Percentiles rank a stretch among this genome's conserved stretches.
Evolutionary conservation across 2,329 filamentous ascomycete species (phyloP).

Genomic region (Aspergillus sp.): DNA sequence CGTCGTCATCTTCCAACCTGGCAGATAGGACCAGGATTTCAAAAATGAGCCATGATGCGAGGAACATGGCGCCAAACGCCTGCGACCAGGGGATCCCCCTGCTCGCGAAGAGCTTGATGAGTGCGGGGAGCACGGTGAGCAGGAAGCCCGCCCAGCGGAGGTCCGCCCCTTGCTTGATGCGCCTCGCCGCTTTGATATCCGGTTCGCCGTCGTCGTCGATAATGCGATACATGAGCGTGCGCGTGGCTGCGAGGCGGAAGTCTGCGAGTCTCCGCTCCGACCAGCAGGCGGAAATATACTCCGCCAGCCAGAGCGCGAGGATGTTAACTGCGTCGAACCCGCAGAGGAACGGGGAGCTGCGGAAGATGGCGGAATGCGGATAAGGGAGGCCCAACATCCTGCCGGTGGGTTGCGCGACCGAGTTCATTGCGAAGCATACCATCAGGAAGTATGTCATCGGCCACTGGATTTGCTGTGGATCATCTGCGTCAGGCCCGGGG

Average conservation of each 20-base stretch:
- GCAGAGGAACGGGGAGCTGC: not conserved
- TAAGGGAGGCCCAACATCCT: not conserved
- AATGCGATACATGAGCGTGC: not conserved
- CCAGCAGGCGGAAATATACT: not conserved
- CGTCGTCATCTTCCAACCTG: no score
- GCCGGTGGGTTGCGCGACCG: not conserved
- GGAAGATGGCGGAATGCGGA: not conserved
- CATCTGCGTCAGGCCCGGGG: not conserved
- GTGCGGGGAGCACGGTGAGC: not conserved
- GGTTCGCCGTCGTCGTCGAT: not conserved
- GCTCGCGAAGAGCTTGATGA: not conserved
- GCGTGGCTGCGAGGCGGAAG: not conserved
- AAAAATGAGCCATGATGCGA: no score
- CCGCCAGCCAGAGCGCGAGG: not conserved
- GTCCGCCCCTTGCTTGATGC: not conserved
- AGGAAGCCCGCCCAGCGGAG: not conserved
- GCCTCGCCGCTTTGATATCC: not conserved
- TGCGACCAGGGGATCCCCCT: not conserved
- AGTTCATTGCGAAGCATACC: conserved; percentile 40
- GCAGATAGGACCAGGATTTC: no score
- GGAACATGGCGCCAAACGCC: not conserved
- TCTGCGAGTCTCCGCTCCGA: not conserved
- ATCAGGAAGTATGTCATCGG: conserved; percentile 53
- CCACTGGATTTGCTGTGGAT: not conserved
- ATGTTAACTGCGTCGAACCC: not conserved